Evolutionary conservation across 345 rosid genomes (phyloP), one percentile per base, ranked within the genome.

Genomic region (Laguncularia racemosa): DNA sequence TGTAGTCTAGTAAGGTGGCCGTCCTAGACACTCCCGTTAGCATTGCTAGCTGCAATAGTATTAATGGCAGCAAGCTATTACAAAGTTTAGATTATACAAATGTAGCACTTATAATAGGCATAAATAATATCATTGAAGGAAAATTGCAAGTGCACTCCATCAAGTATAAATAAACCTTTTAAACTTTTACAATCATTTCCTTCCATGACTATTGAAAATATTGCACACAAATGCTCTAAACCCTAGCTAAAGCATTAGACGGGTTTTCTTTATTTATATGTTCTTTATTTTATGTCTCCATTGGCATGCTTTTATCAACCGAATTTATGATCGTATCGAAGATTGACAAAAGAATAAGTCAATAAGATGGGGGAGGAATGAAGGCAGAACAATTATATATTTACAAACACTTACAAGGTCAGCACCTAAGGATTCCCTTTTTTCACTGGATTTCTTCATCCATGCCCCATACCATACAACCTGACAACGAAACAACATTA

Each of bases 391-490:
- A 1, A 4, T 1, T 33, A n/a, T n/a, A n/a, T n/a, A 33, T 9
- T 15, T 1, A 50, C 19, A 26, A 1, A n/a, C 54, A 71, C 84
- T 74, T 60, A 77, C 82, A 26, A 81, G 67, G 38, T 53, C 59
- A 58, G 65, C 19, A 51, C 61, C 75, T 50, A 81, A 53, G 11
- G 55, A n/a, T 18, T 81, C 72, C 63, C 74, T 74, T 64, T 75
- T 75, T 65, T 81, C 67, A 46, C 52, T 20, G 2, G 76, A 63
- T 66, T 60, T 72, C 72, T 81, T 81, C 64, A 33, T 60, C 85
- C 85, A 81, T 19, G 71, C 80, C 46, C 80, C 85, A 67, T 77
- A 81, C 85, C 85, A 81, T 26, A 81, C 68, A 18, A 81, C 68
- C 85, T 77, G 76, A 28, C 21, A 8, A 11, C 1, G 50, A 59